A percentile compares a stretch with the other conserved stretches of the same genome.
Evolutionary conservation across 140 eudicot genomes (phyloP).

Genomic region (Bidens hawaiensis): DNA sequence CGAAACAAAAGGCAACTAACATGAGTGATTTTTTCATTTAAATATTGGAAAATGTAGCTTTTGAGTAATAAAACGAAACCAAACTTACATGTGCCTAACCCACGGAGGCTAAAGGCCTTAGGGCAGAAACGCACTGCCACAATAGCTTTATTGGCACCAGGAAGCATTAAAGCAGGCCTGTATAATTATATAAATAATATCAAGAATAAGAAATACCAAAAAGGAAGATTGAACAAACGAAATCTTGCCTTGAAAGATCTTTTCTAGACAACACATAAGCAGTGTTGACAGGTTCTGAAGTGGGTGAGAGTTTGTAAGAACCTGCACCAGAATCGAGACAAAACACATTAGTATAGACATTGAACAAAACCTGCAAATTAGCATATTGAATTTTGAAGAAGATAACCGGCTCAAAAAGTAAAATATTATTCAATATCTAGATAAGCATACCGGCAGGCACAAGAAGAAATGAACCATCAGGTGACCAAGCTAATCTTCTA

Average conservation of each 20-base stretch:
- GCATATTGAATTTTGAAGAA: not conserved
- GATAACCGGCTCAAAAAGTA: no score
- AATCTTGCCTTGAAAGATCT: slow-evolving; percentile 90
- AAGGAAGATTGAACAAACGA: not conserved
- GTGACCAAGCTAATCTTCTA: slow-evolving; percentile 96
- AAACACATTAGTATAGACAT: no score
- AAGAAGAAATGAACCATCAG: slow-evolving; percentile 94
- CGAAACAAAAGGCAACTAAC: not conserved
- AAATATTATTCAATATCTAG: not conserved
- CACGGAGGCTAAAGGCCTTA: slow-evolving; percentile 58
- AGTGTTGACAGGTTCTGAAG: slow-evolving; percentile 77
- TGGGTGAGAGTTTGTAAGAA: slow-evolving; percentile 60
- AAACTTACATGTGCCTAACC: slow-evolving; percentile 48
- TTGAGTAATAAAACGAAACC: not conserved
- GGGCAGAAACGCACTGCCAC: slow-evolving; percentile 99
- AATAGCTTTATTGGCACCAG: slow-evolving; percentile 96
- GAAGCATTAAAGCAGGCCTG: slow-evolving; percentile 93
- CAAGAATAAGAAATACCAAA: not conserved
- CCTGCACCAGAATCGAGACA: slow-evolving; percentile 46
- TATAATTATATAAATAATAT: not conserved
- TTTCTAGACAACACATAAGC: slow-evolving; percentile 76
- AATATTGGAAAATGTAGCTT: slow-evolving; percentile 1
- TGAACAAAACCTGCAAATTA: not conserved
- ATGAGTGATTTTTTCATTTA: not conserved
- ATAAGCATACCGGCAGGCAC: slow-evolving; percentile 86